Percentiles rank a stretch among this genome's conserved stretches.
Conservation (phyloP, 1,284 basidiomycete genomes). For the Heterobasidion occidentale region DNA sequence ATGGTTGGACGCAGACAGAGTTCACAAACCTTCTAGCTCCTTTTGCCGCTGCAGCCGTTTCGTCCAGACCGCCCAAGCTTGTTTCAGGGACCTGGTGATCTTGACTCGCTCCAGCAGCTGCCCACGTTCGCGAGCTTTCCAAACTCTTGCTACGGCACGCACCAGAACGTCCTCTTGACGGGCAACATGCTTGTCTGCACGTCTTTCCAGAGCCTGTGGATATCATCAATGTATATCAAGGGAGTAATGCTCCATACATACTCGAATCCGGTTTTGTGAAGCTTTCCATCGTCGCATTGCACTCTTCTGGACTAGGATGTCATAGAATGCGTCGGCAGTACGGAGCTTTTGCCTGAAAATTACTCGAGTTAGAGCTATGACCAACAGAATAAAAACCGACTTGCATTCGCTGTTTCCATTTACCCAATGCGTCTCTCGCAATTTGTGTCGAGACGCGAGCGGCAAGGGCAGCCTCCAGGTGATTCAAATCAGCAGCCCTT, state of each 20-base stretch:
- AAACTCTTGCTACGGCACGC: slow-evolving; percentile 58
- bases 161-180: slow-evolving; percentile 59
- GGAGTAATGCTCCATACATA: slow-evolving; percentile 21
- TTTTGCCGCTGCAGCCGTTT: slow-evolving; percentile 32
- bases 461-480: slow-evolving; percentile 34
- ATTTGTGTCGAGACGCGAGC: slow-evolving; percentile 38
- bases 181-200: slow-evolving; percentile 48
- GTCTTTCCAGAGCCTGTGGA: slow-evolving; percentile 37
- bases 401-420: slow-evolving; percentile 53
- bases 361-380: slow-evolving; percentile 5
- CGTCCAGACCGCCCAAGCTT: slow-evolving; percentile 48
- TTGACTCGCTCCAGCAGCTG: slow-evolving; percentile 51
- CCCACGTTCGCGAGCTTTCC: slow-evolving; percentile 68
- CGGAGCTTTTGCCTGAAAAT: slow-evolving; percentile 33
- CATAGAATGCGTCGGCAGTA: slow-evolving; percentile 35
- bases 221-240: neutral
- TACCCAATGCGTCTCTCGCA: slow-evolving; percentile 34
- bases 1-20: neutral
- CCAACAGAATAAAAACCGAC: slow-evolving; percentile 15
- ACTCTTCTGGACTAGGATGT: slow-evolving; percentile 34
- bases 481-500: slow-evolving; percentile 31
- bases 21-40: slow-evolving; percentile 36
- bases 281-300: slow-evolving; percentile 49
- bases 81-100: slow-evolving; percentile 35
- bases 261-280: slow-evolving; percentile 40